Conservation (phyloP, 2,329 filamentous ascomycete genomes). For the Apiospora malaysiana region DNA sequence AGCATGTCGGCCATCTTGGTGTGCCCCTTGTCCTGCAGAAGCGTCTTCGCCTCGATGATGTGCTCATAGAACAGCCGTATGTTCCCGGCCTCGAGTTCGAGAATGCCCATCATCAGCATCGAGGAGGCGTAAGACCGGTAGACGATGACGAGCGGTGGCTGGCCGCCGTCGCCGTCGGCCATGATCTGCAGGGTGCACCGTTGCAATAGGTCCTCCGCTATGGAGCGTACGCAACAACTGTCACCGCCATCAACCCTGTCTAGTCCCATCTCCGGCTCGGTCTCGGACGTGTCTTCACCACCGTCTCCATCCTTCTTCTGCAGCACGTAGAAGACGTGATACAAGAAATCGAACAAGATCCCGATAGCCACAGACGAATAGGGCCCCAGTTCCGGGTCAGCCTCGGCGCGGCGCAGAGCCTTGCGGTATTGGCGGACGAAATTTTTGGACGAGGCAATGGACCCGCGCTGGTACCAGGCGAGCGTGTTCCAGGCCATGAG, state of each 20-base stretch:
- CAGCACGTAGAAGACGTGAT: conserved; percentile 9
- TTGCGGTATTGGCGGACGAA: background rate
- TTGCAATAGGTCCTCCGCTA: background rate
- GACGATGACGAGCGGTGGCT: background rate
- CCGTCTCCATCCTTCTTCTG: background rate
- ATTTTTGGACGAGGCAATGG: background rate
- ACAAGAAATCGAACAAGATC: background rate
- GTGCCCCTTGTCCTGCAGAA: background rate
- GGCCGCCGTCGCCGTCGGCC: background rate
- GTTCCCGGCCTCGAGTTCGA: background rate
- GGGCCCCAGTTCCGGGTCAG: background rate
- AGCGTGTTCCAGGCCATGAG: conserved; percentile 15
- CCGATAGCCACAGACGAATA: background rate
- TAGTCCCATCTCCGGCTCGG: background rate
- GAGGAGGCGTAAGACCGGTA: background rate
- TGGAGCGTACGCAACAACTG: background rate
- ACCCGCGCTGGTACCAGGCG: conserved; percentile 5
- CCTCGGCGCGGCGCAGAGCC: background rate
- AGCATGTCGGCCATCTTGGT: background rate
- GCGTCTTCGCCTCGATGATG: background rate
- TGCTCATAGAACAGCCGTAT: background rate
- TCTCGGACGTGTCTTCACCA: background rate
- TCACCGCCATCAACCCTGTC: too few species aligned
- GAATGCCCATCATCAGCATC: conserved; percentile 14
- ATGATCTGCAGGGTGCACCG: background rate